phyloP scores from a whole-genome alignment of 345 rosid genomes.

The Camelina laxa region DNA sequence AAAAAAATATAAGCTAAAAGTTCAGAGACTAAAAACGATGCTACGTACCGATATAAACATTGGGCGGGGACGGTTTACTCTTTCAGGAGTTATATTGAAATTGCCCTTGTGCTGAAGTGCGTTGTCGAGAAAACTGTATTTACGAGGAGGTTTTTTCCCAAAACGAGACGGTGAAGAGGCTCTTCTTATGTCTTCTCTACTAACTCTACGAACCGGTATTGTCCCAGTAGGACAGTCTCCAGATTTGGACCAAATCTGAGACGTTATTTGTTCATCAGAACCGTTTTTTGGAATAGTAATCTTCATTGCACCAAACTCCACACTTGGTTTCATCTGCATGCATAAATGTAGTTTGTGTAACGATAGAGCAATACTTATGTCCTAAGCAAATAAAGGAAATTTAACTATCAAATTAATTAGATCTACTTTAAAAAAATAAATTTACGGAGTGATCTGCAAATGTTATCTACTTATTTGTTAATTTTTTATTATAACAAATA shows the following conservation, averaged over 20 bases:
- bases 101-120: constrained; percentile 16
- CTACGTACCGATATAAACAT: constrained; percentile 48
- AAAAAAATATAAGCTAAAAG: neutral
- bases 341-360: neutral
- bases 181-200: constrained; percentile 46
- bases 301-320: constrained; percentile 7
- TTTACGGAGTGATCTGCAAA: too few relatives aligned
- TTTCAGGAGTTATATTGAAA: neutral
- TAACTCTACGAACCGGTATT: constrained; percentile 54
- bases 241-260: constrained; percentile 54
- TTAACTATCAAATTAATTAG: too few relatives aligned
- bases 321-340: constrained; percentile 55
- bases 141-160: constrained; percentile 42
- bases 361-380: neutral
- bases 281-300: constrained; percentile 2
- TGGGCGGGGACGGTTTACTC: neutral
- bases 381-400: neutral
- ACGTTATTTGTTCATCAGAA: constrained; percentile 23
- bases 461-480: too few relatives aligned
- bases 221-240: constrained; percentile 59
- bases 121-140: constrained; percentile 16
- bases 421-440: too few relatives aligned
- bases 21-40: neutral
- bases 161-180: constrained; percentile 40
- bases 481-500: too few relatives aligned